Conservation (phyloP, 202 grass and related monocot species). For the Schoenoplectus triqueter region DNA sequence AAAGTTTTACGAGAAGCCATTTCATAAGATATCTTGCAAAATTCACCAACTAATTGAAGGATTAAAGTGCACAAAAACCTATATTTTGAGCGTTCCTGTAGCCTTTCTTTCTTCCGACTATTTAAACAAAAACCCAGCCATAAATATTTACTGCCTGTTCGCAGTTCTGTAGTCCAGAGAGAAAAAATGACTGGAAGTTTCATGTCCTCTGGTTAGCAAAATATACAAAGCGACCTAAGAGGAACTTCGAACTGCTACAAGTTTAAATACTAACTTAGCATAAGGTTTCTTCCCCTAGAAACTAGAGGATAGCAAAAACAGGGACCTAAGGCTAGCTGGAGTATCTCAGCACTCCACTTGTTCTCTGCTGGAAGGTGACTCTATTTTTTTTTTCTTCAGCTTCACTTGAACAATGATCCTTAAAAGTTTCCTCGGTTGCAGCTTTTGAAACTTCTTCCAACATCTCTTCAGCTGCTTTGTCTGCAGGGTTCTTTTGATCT, state of each 20-base stretch:
- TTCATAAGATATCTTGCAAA: neutral
- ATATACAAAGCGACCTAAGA: neutral
- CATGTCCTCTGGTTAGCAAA: neutral
- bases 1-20: neutral
- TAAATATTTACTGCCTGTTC: neutral
- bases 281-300: neutral
- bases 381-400: neutral
- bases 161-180: neutral
- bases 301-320: constrained; percentile 14
- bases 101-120: neutral
- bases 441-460: neutral
- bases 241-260: neutral
- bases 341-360: neutral
- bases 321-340: neutral
- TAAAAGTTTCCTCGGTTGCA: neutral
- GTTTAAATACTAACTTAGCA: neutral
- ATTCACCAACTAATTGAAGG: neutral
- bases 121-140: neutral
- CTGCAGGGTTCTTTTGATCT: constrained; percentile 9
- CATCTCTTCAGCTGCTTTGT: neutral
- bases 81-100: neutral
- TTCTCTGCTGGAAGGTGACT: neutral
- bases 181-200: neutral
- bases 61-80: neutral
- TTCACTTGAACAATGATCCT: neutral